A percentile compares a stretch with the other conserved stretches of the same genome.
These are phyloP conservation scores for Colletotrichum navitas DNA, from an alignment of 2,329 filamentous ascomycete species.

Conservation along the genomic window DNA sequence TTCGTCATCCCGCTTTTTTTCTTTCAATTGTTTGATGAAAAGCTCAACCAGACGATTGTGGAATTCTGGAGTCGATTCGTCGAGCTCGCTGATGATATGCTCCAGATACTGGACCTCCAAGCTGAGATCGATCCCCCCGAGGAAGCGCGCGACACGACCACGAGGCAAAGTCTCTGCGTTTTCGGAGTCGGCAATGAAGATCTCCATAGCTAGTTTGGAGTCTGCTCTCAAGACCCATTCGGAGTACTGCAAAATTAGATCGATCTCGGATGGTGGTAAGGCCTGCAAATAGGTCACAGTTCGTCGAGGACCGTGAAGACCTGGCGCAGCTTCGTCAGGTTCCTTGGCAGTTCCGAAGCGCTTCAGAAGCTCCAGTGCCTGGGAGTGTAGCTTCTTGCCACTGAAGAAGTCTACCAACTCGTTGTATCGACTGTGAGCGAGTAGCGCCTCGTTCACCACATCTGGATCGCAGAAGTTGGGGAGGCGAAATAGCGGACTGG, in stretches of 20 bases:
- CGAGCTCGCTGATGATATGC: conserved; percentile 88
- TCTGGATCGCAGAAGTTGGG: conserved; percentile 97
- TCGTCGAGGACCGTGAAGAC: conserved; percentile 82
- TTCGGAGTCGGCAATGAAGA: conserved; percentile 93
- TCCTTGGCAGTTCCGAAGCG: conserved; percentile 78
- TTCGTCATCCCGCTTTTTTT: conserved; percentile 58
- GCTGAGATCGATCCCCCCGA: conserved; percentile 75
- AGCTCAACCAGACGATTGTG: conserved; percentile 87
- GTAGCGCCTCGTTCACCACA: conserved; percentile 92
- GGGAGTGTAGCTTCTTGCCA: conserved; percentile 91
- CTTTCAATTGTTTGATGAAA: conserved; percentile 68
- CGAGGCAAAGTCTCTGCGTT: conserved; percentile 89
- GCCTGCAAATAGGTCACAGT: conserved; percentile 93
- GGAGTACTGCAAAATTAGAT: conserved; percentile 91
- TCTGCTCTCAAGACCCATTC: conserved; percentile 85
- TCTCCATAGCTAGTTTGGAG: conserved; percentile 85
- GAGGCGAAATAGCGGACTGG: conserved; percentile 91
- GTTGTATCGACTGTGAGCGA: conserved; percentile 89
- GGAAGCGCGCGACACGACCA: conserved; percentile 79
- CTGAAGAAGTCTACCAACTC: conserved; percentile 98
- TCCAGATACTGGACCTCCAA: conserved; percentile 89
- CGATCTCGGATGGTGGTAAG: conserved; percentile 86
- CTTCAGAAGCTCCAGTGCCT: conserved; percentile 84
- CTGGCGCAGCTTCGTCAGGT: conserved; percentile 63
- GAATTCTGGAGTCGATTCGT: conserved; percentile 86